Evolutionary conservation across 2,329 filamentous ascomycete species (phyloP), one percentile per base, ranked within the genome.

Genomic region (Bipolaris victoriae): DNA sequence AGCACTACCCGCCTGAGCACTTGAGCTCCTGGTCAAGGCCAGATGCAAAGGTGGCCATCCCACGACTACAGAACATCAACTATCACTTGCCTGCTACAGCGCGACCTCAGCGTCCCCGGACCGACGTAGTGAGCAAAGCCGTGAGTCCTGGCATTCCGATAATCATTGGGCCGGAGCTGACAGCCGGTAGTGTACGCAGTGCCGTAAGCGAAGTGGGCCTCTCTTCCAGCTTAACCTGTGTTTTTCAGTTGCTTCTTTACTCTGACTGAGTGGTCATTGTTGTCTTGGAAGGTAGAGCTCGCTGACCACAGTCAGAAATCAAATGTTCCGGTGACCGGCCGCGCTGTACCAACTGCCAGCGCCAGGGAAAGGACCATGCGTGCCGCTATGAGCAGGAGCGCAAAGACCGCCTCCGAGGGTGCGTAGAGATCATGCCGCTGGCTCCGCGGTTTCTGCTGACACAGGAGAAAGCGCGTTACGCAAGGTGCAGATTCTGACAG

Each of bases 321-420:
- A 75, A 72, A 50, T 77, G 75, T 52, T 73, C 69, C 52, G 76
- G 75, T 4, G 54, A 68, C 29, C 61, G 62, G 18, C 75, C 74
- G 4, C 46, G 55, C 3, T 78, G 75, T 53, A 58, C 60, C 13
- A 68, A 72, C n/a, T 78, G 75, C 54, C 55, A 62, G 24, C 66
- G 65, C 22, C 61, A 63, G 31, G 56, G 61, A 18, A 29, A 65
- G 24, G 54, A 62, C n/a, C 29, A 68, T 10, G 44, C 52, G 1
- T 78, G 76, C 55, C 56, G 64, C 13, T 78, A 78, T 63, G 62
- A 65, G 18, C 66, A 69, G 46, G 65, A 68, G 6, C 71, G 75
- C 44, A 66, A 67, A 49, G 74, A 77, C 46, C 66, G 65, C n/a
- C 56, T 71, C 33, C 75, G 67, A 55, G 63, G 63, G 69, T 76